phyloP scores from a whole-genome alignment of 768 basidiomycete species.

The Ephemerocybe angulata region DNA sequence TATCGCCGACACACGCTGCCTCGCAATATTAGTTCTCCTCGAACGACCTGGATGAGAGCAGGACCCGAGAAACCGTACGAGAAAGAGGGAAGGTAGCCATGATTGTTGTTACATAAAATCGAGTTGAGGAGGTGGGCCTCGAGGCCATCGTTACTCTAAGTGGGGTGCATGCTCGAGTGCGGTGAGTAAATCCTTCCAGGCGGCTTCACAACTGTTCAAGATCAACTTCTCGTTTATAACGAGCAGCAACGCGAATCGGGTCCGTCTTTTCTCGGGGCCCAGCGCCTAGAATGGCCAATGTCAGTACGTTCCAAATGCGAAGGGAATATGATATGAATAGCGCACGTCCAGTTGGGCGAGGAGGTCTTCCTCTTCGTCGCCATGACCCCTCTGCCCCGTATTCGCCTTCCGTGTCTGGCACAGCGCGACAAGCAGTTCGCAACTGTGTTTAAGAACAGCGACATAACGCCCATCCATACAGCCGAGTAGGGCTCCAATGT shows the following conservation, averaged over 20 bases:
- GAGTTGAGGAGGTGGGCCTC: not conserved
- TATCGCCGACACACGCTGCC: too few species aligned
- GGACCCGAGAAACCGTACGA: too few species aligned
- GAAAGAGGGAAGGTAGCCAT: too few species aligned
- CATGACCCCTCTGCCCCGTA: slow-evolving; percentile 23
- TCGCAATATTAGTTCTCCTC: too few species aligned
- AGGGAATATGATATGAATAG: not conserved
- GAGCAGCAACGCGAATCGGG: slow-evolving; percentile 42
- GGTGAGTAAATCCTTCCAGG: slow-evolving; percentile 36
- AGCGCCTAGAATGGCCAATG: slow-evolving; percentile 30
- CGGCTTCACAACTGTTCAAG: slow-evolving; percentile 44
- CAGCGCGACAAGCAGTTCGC: slow-evolving; percentile 23
- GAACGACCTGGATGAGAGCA: too few species aligned
- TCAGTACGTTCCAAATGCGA: not conserved
- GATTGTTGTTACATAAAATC: not conserved
- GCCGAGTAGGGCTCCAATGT: not conserved
- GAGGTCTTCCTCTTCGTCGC: slow-evolving; percentile 25
- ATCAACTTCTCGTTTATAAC: slow-evolving; percentile 50
- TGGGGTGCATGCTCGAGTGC: not conserved
- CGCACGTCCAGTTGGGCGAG: slow-evolving; percentile 6
- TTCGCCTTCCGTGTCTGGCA: slow-evolving; percentile 28
- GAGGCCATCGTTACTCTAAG: not conserved
- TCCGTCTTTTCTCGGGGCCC: slow-evolving; percentile 33
- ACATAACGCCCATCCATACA: not conserved
- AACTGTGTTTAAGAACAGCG: not conserved